Percentiles rank a stretch among this genome's conserved stretches.
Conservation (phyloP, 1,284 basidiomycete species). For the Bjerkandera adusta region DNA sequence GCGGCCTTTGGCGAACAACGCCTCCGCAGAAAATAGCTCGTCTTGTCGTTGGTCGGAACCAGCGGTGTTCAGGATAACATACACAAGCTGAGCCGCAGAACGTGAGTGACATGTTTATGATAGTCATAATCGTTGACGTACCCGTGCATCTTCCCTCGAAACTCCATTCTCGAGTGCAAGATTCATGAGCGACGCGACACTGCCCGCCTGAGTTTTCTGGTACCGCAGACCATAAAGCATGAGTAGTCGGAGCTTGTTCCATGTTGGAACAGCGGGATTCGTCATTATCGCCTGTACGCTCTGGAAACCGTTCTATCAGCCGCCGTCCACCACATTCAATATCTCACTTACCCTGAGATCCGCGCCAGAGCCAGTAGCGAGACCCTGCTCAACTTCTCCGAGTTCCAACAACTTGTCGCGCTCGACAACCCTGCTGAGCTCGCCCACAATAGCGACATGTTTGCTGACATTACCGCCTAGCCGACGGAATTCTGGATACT, state of each 20-base stretch:
- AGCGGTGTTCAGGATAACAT: slow-evolving; percentile 90
- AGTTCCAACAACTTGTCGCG: slow-evolving; percentile 85
- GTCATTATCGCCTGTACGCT: slow-evolving; percentile 75
- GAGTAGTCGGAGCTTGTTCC: slow-evolving; percentile 90
- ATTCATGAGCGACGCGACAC: slow-evolving; percentile 84
- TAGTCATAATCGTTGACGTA: slow-evolving; percentile 32
- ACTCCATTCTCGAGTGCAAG: slow-evolving; percentile 83
- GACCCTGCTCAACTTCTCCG: slow-evolving; percentile 94
- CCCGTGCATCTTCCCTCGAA: slow-evolving; percentile 79
- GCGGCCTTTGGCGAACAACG: slow-evolving; percentile 91
- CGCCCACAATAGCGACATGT: slow-evolving; percentile 95
- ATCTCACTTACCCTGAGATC: slow-evolving; percentile 72
- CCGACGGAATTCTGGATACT: slow-evolving; percentile 97
- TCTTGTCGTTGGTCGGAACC: slow-evolving; percentile 97
- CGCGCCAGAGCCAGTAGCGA: slow-evolving; percentile 88
- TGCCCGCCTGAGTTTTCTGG: slow-evolving; percentile 86
- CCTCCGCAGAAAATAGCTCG: slow-evolving; percentile 96
- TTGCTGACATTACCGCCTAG: slow-evolving; percentile 98
- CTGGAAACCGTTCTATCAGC: slow-evolving; percentile 38
- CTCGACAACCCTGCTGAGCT: slow-evolving; percentile 89
- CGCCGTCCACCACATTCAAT: neutral
- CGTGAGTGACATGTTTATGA: slow-evolving; percentile 1
- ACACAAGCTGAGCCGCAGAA: slow-evolving; percentile 85
- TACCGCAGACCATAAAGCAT: slow-evolving; percentile 95
- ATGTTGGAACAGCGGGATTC: slow-evolving; percentile 64